These are phyloP conservation scores for Erodium trifolium DNA, from an alignment of 441 rosid species.

Conservation along the genomic window DNA sequence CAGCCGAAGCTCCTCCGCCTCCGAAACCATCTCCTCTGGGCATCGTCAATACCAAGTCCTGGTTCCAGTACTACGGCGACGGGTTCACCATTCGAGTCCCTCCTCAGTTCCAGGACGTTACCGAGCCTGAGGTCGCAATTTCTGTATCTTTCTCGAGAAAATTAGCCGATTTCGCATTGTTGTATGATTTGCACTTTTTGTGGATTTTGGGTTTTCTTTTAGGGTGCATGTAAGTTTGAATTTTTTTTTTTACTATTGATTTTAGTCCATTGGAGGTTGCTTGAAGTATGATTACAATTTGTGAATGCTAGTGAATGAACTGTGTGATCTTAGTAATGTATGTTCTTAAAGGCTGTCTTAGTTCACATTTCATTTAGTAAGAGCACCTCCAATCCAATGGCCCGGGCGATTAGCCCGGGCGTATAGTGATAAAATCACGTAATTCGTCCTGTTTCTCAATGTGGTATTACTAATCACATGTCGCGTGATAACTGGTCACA, in stretches of 20 bases:
- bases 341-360: not conserved
- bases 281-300: no score
- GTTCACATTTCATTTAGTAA: no score
- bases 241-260: not conserved
- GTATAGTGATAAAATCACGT: no score
- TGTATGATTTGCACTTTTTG: not conserved
- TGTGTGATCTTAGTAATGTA: not conserved
- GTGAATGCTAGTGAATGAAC: not conserved
- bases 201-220: not conserved
- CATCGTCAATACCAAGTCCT: slow-evolving; percentile 67
- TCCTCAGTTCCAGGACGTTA: slow-evolving; percentile 71
- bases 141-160: not conserved
- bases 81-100: slow-evolving; percentile 83
- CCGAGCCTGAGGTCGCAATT: slow-evolving; percentile 70
- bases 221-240: not conserved
- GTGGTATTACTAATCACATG: no score
- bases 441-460: no score
- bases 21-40: slow-evolving; percentile 36
- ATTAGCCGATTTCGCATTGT: not conserved
- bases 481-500: no score
- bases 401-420: no score
- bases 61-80: slow-evolving; percentile 82
- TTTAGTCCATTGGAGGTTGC: not conserved
- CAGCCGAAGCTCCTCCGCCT: slow-evolving; percentile 40
- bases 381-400: no score